These are phyloP conservation scores for Erodium maritimum DNA, from an alignment of 345 rosid species.

Conservation along the genomic window DNA sequence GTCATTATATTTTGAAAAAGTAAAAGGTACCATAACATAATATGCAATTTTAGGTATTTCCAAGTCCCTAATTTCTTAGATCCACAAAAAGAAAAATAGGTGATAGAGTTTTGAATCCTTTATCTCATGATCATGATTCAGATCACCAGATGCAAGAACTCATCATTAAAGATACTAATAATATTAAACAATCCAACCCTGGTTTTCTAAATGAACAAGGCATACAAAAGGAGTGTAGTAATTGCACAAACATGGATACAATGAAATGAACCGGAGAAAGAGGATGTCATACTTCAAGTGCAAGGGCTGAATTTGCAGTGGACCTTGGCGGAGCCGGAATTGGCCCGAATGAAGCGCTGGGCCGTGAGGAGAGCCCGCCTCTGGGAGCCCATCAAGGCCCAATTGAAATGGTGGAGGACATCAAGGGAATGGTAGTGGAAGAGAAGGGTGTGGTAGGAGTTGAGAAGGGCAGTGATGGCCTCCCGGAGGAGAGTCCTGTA, in stretches of 20 bases:
- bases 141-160: too few species aligned
- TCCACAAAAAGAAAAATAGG: too few species aligned
- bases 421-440: slow-evolving; percentile 41
- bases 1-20: too few species aligned
- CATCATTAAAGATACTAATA: too few species aligned
- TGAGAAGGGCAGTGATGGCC: slow-evolving; percentile 68
- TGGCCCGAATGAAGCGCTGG: slow-evolving; percentile 56
- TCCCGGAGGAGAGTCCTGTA: slow-evolving; percentile 70
- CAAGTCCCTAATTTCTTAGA: too few species aligned
- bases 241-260: too few species aligned
- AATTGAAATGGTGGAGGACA: slow-evolving; percentile 39
- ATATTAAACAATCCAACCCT: too few species aligned
- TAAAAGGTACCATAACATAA: too few species aligned
- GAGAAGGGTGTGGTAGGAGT: slow-evolving; percentile 57
- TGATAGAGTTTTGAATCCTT: too few species aligned
- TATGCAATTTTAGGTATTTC: too few species aligned
- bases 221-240: too few species aligned
- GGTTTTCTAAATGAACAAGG: not conserved
- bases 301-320: slow-evolving; percentile 31
- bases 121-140: too few species aligned
- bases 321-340: slow-evolving; percentile 29
- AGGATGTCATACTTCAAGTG: slow-evolving; percentile 2
- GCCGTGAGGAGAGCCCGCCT: slow-evolving; percentile 44
- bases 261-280: not conserved
- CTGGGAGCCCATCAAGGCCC: slow-evolving; percentile 52